These are phyloP conservation scores for Lyophyllum shimeji DNA, from an alignment of 768 basidiomycete genomes.

Conservation along the genomic window DNA sequence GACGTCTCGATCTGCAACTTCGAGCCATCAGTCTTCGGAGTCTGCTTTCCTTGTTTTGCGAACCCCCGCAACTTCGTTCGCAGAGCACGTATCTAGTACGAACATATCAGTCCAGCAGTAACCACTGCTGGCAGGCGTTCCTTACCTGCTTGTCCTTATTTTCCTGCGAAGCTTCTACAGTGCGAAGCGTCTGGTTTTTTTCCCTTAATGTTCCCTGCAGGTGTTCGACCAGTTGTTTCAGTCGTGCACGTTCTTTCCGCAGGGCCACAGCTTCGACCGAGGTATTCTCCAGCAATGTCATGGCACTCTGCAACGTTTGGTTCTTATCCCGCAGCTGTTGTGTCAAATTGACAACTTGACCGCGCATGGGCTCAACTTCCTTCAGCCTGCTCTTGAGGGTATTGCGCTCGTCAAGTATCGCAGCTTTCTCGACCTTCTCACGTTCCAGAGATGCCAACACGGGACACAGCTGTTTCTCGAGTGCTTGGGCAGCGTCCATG, in stretches of 20 bases:
- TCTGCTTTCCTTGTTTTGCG: too few species aligned
- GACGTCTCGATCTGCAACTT: too few species aligned
- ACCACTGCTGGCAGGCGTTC: background rate
- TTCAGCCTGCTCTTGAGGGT: background rate
- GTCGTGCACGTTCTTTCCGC: too few species aligned
- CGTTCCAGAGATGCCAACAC: constrained; percentile 2
- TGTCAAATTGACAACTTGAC: too few species aligned
- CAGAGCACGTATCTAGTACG: too few species aligned
- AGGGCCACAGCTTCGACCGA: too few species aligned
- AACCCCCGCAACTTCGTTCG: too few species aligned
- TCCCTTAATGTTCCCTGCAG: constrained; percentile 8
- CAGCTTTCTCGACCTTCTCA: constrained; percentile 4
- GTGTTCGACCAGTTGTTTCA: constrained; percentile 1
- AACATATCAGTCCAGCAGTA: background rate
- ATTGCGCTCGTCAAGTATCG: background rate
- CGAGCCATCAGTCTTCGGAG: too few species aligned
- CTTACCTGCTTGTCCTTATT: constrained; percentile 12
- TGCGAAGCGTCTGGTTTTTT: constrained; percentile 1
- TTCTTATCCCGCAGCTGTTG: too few species aligned
- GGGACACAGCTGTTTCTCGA: background rate
- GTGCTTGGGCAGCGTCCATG: background rate
- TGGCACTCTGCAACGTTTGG: too few species aligned
- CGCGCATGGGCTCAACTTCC: too few species aligned
- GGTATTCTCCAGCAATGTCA: too few species aligned
- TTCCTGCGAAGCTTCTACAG: background rate